Percentiles rank a stretch among this genome's conserved stretches.
Conservation (phyloP, 1,284 basidiomycete species). For the Moesziomyces antarcticus region DNA sequence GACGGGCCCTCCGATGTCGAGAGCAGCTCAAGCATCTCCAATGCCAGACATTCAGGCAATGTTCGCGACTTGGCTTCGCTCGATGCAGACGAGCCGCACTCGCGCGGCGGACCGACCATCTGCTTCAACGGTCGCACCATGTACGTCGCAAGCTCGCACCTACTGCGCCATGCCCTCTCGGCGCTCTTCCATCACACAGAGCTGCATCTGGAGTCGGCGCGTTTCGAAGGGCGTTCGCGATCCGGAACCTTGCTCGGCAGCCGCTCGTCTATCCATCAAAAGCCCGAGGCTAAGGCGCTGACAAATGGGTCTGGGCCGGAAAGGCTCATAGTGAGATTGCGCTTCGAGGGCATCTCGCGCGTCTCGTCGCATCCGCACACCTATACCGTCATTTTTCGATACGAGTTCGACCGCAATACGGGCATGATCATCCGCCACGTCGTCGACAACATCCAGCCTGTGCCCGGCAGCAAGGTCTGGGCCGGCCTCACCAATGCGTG, state of each 20-base stretch:
- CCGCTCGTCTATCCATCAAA: slow-evolving; percentile 22
- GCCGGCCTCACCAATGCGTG: slow-evolving; percentile 38
- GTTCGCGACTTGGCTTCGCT: slow-evolving; percentile 2
- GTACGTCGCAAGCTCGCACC: slow-evolving; percentile 56
- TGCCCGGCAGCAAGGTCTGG: slow-evolving; percentile 57
- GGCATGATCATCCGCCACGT: slow-evolving; percentile 58
- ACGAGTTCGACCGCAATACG: slow-evolving; percentile 57
- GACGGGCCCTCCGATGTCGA: slow-evolving; percentile 3
- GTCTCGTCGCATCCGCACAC: slow-evolving; percentile 54
- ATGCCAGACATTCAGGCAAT: background rate
- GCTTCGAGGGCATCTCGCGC: slow-evolving; percentile 57
- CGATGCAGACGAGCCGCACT: slow-evolving; percentile 13
- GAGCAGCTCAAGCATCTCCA: background rate
- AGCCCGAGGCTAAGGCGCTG: background rate
- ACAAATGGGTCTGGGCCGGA: slow-evolving; percentile 21
- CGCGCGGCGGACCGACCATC: slow-evolving; percentile 40
- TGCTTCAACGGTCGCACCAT: slow-evolving; percentile 59
- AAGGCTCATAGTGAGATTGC: slow-evolving; percentile 52
- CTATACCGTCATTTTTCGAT: slow-evolving; percentile 63
- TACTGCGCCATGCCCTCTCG: slow-evolving; percentile 55
- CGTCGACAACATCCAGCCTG: slow-evolving; percentile 65
- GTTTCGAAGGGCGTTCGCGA: slow-evolving; percentile 43
- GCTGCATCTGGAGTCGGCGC: slow-evolving; percentile 50
- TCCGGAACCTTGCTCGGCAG: slow-evolving; percentile 38
- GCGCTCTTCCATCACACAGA: slow-evolving; percentile 54